Conservation (phyloP, 768 basidiomycete genomes). For the Grammothele lineata region DNA sequence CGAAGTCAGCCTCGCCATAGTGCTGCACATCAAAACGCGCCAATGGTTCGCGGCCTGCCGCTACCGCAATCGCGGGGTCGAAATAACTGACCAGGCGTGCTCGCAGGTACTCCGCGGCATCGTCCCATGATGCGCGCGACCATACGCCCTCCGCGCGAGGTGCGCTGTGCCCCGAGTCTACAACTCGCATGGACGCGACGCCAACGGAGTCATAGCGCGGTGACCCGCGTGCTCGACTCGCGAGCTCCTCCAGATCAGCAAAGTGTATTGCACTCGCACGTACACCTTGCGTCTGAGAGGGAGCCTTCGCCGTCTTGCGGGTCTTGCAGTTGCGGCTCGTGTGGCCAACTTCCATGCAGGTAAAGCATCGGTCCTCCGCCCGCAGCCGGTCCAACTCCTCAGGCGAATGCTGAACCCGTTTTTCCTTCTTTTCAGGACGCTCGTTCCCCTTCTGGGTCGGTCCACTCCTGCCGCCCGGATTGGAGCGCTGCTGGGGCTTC, state of each 20-base stretch:
- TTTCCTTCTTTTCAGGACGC: neutral
- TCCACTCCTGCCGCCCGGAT: too few species aligned
- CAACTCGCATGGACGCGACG: neutral
- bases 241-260: constrained; percentile 1
- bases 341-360: constrained; percentile 11
- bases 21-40: too few species aligned
- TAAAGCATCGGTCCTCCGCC: constrained; percentile 11
- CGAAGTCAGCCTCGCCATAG: too few species aligned
- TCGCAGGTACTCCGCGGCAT: too few species aligned
- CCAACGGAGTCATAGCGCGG: neutral
- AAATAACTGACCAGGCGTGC: too few species aligned
- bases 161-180: too few species aligned
- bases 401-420: neutral
- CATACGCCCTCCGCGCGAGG: neutral
- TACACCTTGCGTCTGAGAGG: neutral
- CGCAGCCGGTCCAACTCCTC: constrained; percentile 2
- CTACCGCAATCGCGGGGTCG: too few species aligned
- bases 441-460: neutral
- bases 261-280: constrained; percentile 1
- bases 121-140: too few species aligned
- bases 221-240: neutral
- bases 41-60: too few species aligned
- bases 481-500: too few species aligned
- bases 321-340: constrained; percentile 2
- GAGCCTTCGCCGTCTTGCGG: constrained; percentile 5